Evolutionary conservation across 257 asterid genomes (phyloP).

Genomic region (Jasminum sambac): DNA sequence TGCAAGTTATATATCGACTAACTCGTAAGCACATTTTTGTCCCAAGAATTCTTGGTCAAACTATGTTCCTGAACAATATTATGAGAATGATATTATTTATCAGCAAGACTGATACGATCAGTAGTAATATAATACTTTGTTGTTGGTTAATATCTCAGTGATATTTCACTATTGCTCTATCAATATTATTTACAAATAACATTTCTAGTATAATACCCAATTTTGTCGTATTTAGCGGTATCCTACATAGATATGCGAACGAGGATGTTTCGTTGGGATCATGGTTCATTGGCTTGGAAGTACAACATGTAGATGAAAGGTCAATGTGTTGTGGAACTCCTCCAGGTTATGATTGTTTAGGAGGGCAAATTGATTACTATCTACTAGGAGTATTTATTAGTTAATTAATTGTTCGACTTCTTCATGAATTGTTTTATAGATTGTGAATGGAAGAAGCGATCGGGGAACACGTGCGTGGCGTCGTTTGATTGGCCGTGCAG

Average conservation of each 20-base stretch:
- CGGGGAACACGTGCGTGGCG: constrained; percentile 68
- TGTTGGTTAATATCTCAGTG: no score
- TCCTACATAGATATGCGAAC: constrained; percentile 69
- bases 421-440: constrained; percentile 28
- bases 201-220: background rate
- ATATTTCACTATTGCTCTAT: no score
- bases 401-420: background rate
- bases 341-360: constrained; percentile 44
- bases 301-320: constrained; percentile 67
- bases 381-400: background rate
- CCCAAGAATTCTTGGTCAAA: background rate
- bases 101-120: no score
- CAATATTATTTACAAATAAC: no score
- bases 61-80: no score
- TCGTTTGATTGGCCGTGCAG: constrained; percentile 89
- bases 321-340: constrained; percentile 83
- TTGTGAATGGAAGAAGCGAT: constrained; percentile 48
- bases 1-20: constrained; percentile 64
- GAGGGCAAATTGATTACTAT: background rate
- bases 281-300: constrained; percentile 85
- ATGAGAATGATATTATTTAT: no score
- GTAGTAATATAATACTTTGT: no score
- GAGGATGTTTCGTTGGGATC: constrained; percentile 79
- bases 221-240: constrained; percentile 33
- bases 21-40: constrained; percentile 45